Percentiles rank a stretch among this genome's conserved stretches.
Conservation (phyloP, 768 basidiomycete genomes). For the Tulasnella sp. region DNA sequence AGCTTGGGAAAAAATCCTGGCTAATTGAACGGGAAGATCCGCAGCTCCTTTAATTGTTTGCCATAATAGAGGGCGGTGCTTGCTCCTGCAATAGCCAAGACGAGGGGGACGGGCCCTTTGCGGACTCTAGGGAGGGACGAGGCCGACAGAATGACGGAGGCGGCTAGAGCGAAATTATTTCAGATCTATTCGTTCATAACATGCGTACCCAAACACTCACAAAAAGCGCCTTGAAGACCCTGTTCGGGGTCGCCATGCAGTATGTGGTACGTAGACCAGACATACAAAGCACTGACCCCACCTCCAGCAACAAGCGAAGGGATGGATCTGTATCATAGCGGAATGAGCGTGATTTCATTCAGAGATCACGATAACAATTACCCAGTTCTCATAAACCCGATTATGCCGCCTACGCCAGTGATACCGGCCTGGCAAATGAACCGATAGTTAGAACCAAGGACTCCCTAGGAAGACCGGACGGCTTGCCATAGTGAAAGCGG, state of each 20-base stretch:
- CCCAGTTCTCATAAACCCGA: conserved; percentile 40
- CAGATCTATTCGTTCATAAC: not conserved
- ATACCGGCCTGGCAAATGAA: conserved; percentile 40
- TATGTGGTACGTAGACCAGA: conserved; percentile 74
- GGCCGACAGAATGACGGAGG: conserved; percentile 67
- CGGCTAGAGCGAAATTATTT: conserved; percentile 42
- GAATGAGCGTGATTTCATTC: conserved; percentile 34
- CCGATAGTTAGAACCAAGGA: not conserved
- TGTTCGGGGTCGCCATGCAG: conserved; percentile 65
- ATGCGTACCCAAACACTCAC: conserved; percentile 38
- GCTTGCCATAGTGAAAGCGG: conserved; percentile 31
- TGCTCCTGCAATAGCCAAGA: conserved; percentile 60
- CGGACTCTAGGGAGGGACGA: conserved; percentile 68
- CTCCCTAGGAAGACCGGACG: not conserved
- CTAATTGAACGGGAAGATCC: conserved; percentile 18
- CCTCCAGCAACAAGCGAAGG: conserved; percentile 82
- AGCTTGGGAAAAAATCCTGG: not conserved
- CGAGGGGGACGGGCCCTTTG: conserved; percentile 70
- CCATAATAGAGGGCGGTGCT: conserved; percentile 61
- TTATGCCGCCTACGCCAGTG: conserved; percentile 71
- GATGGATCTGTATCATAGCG: conserved; percentile 51
- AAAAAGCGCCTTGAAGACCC: conserved; percentile 69
- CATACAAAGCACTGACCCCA: conserved; percentile 65
- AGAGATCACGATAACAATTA: not conserved
- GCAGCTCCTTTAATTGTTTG: conserved; percentile 31